These are phyloP conservation scores for Cystoisospora suis DNA, from an alignment of 169 alveolate species.

Conservation along the genomic window DNA sequence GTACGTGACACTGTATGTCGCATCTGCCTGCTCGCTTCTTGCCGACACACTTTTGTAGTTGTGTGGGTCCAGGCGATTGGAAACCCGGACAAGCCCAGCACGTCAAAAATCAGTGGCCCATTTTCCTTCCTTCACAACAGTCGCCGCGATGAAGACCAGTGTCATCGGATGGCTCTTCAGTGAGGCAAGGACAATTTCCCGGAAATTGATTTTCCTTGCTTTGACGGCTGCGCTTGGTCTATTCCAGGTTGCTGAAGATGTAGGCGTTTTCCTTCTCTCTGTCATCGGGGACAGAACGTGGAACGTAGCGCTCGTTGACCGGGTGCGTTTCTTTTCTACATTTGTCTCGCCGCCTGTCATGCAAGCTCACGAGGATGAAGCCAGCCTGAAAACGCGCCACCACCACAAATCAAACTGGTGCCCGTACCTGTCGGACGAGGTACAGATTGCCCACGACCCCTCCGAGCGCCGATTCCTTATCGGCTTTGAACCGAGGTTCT, in stretches of 20 bases:
- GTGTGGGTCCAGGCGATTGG: too few species aligned
- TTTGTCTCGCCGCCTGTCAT: not conserved
- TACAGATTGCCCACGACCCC: not conserved
- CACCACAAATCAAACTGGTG: not conserved
- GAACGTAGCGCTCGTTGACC: not conserved
- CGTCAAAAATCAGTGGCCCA: too few species aligned
- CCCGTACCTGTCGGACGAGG: slow-evolving; percentile 1
- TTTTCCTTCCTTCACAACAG: too few species aligned
- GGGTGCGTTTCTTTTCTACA: not conserved
- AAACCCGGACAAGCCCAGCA: too few species aligned
- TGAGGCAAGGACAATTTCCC: too few species aligned
- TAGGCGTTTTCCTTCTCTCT: not conserved
- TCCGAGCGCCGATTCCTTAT: not conserved
- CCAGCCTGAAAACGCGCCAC: not conserved
- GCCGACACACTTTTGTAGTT: too few species aligned
- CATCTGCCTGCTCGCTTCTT: too few species aligned
- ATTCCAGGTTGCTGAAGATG: not conserved
- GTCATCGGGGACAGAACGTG: slow-evolving; percentile 10
- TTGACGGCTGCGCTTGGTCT: not conserved
- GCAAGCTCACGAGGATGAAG: not conserved
- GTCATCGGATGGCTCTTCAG: too few species aligned
- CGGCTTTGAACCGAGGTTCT: not conserved
- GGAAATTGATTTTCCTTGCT: not conserved
- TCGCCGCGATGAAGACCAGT: too few species aligned
- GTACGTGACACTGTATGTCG: too few species aligned